phyloP scores from a whole-genome alignment of 2,329 filamentous ascomycete genomes.

The Pseudogymnoascus sp. region DNA sequence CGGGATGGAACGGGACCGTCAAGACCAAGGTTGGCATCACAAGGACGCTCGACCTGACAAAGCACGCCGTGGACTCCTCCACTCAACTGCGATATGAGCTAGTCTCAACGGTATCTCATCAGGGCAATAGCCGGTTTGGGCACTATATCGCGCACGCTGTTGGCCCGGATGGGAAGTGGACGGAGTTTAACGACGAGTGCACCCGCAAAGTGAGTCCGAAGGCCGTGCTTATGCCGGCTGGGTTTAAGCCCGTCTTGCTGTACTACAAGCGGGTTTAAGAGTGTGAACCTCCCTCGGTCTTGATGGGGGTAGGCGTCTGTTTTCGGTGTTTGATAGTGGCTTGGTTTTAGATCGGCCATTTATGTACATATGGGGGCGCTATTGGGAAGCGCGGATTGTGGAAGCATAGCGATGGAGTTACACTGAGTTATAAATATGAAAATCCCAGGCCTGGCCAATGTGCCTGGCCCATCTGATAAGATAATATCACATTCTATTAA shows the following conservation, averaged over 20 bases:
- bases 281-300: not conserved
- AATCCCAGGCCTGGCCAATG: not conserved
- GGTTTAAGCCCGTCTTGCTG: slow-evolving; percentile 1
- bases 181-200: slow-evolving; percentile 17
- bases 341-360: not conserved
- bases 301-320: not conserved
- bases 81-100: slow-evolving; percentile 25
- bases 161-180: slow-evolving; percentile 16
- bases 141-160: slow-evolving; percentile 20
- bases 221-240: not conserved
- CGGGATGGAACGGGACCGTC: slow-evolving; percentile 18
- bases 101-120: slow-evolving; percentile 26
- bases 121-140: slow-evolving; percentile 13
- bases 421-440: not conserved
- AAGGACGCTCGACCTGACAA: slow-evolving; percentile 21
- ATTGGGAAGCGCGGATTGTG: not conserved
- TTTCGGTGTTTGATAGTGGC: not conserved
- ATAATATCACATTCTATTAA: not conserved
- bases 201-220: not conserved
- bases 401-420: slow-evolving; percentile 6
- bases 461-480: slow-evolving; percentile 4
- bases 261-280: slow-evolving; percentile 5
- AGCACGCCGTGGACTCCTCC: slow-evolving; percentile 15
- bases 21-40: slow-evolving; percentile 19
- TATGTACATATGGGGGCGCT: not conserved